These are phyloP conservation scores for Solanum verrucosum DNA, from an alignment of 257 asterid species.

Conservation along the genomic window DNA sequence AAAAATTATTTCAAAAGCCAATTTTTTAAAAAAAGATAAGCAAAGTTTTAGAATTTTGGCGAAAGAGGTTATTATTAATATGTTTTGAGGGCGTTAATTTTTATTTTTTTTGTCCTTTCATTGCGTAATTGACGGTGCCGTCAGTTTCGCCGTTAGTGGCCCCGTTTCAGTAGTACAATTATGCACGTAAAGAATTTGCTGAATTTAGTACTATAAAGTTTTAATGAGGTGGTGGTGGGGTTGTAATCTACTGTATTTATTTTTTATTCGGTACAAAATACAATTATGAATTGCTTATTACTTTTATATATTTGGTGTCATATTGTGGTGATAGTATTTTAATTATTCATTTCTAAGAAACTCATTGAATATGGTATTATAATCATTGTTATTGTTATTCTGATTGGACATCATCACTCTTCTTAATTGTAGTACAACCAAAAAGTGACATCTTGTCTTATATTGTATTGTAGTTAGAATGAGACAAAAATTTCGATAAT, in stretches of 20 bases:
- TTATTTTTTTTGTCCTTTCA: neutral
- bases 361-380: neutral
- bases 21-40: neutral
- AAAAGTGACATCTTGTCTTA: neutral
- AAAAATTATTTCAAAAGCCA: neutral
- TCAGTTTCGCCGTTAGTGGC: neutral
- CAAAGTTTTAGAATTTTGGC: neutral
- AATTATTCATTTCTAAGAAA: neutral
- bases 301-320: neutral
- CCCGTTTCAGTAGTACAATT: neutral
- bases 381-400: neutral
- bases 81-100: neutral
- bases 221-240: neutral
- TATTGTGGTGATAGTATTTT: neutral
- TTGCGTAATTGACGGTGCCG: slow-evolving; percentile 1
- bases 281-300: neutral
- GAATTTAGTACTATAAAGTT: neutral
- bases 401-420: neutral
- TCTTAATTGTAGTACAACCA: neutral
- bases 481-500: neutral
- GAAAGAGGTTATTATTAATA: neutral
- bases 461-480: neutral
- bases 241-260: neutral
- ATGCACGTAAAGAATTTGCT: neutral
- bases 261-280: neutral